A percentile compares a stretch with the other conserved stretches of the same genome.
Conservation (phyloP, 371 early-diverging fungal genomes). For the Mortierella sp. region DNA sequence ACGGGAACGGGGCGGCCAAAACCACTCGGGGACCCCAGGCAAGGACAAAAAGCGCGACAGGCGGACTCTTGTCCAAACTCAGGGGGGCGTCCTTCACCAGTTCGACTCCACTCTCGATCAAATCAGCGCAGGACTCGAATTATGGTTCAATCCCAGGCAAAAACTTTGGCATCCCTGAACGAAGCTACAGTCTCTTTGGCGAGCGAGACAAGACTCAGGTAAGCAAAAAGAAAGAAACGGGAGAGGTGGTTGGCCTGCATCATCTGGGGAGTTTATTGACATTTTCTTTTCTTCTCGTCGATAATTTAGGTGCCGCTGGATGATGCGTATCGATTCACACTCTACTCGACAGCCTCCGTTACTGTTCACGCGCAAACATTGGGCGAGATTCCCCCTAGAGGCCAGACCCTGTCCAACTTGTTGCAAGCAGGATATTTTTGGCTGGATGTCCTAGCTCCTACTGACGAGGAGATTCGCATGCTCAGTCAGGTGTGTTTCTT, state of each 20-base stretch:
- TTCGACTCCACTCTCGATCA: constrained; percentile 20
- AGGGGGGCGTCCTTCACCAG: constrained; percentile 30
- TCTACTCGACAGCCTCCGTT: constrained; percentile 68
- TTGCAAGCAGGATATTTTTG: constrained; percentile 79
- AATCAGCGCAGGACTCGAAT: constrained; percentile 22
- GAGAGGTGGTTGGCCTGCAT: not conserved
- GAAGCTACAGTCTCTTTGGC: constrained; percentile 56
- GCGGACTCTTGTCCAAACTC: constrained; percentile 40
- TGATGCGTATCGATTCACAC: constrained; percentile 64
- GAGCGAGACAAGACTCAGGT: constrained; percentile 53
- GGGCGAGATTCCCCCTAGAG: constrained; percentile 60
- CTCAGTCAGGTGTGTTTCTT: constrained; percentile 67
- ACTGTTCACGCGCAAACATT: constrained; percentile 65
- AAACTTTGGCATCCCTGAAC: constrained; percentile 24
- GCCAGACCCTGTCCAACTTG: constrained; percentile 58
- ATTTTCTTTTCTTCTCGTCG: not conserved
- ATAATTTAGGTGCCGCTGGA: constrained; percentile 41
- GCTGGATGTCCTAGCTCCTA: constrained; percentile 89
- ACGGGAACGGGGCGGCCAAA: not conserved
- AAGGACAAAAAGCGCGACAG: constrained; percentile 21
- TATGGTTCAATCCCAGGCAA: constrained; percentile 39
- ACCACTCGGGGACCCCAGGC: constrained; percentile 11
- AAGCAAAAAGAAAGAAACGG: not conserved
- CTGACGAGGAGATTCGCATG: constrained; percentile 82
- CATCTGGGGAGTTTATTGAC: not conserved